Percentiles rank a stretch among this genome's conserved stretches.
phyloP scores from a whole-genome alignment of 139 green algal genomes.

The Chlorella sorokiniana region DNA sequence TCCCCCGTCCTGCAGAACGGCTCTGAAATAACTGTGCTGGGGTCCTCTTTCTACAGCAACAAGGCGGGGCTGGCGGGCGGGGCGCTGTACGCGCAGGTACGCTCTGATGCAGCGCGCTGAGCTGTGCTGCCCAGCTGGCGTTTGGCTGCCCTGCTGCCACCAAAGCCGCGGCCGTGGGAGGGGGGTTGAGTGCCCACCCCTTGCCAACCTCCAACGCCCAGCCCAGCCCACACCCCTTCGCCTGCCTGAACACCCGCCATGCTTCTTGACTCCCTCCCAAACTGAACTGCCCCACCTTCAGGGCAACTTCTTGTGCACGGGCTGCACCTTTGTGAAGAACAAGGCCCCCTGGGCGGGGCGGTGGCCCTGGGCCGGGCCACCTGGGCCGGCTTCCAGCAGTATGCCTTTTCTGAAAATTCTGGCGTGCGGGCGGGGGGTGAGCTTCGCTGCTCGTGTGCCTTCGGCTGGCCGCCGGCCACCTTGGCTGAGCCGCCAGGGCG shows the following conservation, averaged over 20 bases:
- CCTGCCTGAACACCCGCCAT: too few relatives aligned
- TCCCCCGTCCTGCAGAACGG: slow-evolving; percentile 16
- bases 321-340: slow-evolving; percentile 27
- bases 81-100: slow-evolving; percentile 1
- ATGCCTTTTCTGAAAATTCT: neutral
- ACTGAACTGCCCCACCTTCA: neutral
- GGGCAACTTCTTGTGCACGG: slow-evolving; percentile 34
- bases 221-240: too few relatives aligned
- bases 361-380: neutral
- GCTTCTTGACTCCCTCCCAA: too few relatives aligned
- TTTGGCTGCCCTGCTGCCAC: neutral
- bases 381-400: slow-evolving; percentile 28
- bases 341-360: slow-evolving; percentile 24
- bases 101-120: neutral
- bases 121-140: neutral
- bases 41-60: slow-evolving; percentile 24
- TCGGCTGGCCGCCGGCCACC: too few relatives aligned
- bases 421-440: slow-evolving; percentile 4
- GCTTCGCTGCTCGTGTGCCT: too few relatives aligned
- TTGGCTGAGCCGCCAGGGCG: too few relatives aligned
- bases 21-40: neutral
- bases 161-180: neutral
- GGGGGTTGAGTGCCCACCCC: neutral
- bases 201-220: neutral
- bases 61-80: slow-evolving; percentile 9